These are phyloP conservation scores for Lasiosphaeria hispida DNA, from an alignment of 495 filamentous ascomycete genomes.

Conservation along the genomic window DNA sequence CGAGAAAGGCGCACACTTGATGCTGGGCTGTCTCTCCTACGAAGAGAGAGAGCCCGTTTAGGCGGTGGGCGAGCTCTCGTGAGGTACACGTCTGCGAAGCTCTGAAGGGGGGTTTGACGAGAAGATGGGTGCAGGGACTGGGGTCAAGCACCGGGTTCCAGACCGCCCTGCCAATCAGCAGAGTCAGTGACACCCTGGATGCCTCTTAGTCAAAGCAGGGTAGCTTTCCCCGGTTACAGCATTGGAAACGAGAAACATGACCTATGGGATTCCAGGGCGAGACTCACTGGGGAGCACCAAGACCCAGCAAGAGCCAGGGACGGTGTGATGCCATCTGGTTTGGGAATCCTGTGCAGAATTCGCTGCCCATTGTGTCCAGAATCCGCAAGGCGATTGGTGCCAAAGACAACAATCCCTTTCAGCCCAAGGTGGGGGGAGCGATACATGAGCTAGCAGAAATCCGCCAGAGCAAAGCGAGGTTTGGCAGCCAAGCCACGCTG, in stretches of 20 bases:
- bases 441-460: neutral
- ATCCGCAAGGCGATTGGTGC: neutral
- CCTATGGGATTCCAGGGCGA: conserved; percentile 8
- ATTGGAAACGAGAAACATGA: conserved; percentile 1
- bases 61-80: too few species aligned
- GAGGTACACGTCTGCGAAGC: too few species aligned
- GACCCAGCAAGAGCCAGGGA: too few species aligned
- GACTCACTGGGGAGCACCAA: neutral
- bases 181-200: neutral
- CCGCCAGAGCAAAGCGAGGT: neutral
- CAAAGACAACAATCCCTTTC: neutral
- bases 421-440: neutral
- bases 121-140: neutral
- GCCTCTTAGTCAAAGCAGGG: neutral
- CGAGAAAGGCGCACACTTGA: neutral
- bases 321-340: conserved; percentile 2
- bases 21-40: neutral
- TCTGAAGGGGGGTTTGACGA: too few species aligned
- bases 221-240: conserved; percentile 6
- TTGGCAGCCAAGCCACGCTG: neutral
- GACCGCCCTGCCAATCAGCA: conserved; percentile 12
- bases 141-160: conserved; percentile 3
- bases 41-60: neutral
- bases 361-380: neutral
- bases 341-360: conserved; percentile 8